These are phyloP conservation scores for Cokeromyces recurvatus DNA, from an alignment of 371 early-diverging fungal species.

Conservation along the genomic window DNA sequence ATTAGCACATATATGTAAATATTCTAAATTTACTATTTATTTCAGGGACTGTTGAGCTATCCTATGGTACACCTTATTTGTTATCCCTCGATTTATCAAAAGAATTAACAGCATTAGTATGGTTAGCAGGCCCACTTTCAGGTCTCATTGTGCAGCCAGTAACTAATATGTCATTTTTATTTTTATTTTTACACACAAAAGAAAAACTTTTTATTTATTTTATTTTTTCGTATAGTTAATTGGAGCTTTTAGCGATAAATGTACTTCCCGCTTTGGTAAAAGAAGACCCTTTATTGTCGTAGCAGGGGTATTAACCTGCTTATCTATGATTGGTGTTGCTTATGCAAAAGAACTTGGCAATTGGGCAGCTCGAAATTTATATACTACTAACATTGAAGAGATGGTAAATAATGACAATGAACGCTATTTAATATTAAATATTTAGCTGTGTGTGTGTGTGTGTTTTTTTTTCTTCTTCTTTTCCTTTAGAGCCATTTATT, in stretches of 20 bases:
- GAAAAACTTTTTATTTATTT: conserved; percentile 10
- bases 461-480: too few species aligned
- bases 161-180: conserved; percentile 3
- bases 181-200: neutral
- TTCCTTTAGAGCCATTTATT: conserved; percentile 29
- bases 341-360: conserved; percentile 56
- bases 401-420: conserved; percentile 24
- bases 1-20: neutral
- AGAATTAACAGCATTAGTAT: conserved; percentile 61
- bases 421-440: neutral
- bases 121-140: conserved; percentile 83
- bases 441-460: too few species aligned
- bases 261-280: conserved; percentile 48
- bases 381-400: too few species aligned
- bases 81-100: conserved; percentile 62
- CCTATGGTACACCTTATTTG: conserved; percentile 79
- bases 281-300: conserved; percentile 53
- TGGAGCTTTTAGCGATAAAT: conserved; percentile 57
- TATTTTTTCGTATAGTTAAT: conserved; percentile 45
- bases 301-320: conserved; percentile 48
- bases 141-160: conserved; percentile 43
- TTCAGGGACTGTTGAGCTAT: conserved; percentile 52
- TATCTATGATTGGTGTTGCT: conserved; percentile 61
- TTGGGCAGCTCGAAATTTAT: too few species aligned
- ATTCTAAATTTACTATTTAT: neutral